These are phyloP conservation scores for Ophiostoma perfectum DNA, from an alignment of 2,329 filamentous ascomycete species.

Conservation along the genomic window DNA sequence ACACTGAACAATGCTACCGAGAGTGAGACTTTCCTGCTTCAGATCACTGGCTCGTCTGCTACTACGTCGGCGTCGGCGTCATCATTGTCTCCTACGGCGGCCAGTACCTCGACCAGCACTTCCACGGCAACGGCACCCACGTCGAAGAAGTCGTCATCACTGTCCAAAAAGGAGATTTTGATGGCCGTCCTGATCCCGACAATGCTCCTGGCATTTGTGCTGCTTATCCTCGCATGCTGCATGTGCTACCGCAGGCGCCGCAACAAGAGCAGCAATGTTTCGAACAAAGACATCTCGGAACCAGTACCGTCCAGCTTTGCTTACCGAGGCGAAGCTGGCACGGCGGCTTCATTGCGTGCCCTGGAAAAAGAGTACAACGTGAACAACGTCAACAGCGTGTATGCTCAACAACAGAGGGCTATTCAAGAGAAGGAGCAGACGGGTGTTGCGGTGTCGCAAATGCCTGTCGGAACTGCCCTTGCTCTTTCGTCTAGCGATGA, in stretches of 20 bases:
- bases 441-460: neutral
- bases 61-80: constrained; percentile 20
- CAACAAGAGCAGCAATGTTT: constrained; percentile 28
- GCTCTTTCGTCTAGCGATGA: constrained; percentile 2
- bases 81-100: constrained; percentile 14
- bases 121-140: neutral
- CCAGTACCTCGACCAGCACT: constrained; percentile 15
- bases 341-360: constrained; percentile 24
- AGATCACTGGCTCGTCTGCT: constrained; percentile 31
- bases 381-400: constrained; percentile 17
- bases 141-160: neutral
- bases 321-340: constrained; percentile 27
- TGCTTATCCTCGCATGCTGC: constrained; percentile 30
- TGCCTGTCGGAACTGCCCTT: constrained; percentile 18
- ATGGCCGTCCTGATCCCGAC: constrained; percentile 43
- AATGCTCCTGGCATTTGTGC: constrained; percentile 35
- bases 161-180: constrained; percentile 33
- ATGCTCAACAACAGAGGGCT: constrained; percentile 9
- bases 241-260: constrained; percentile 29
- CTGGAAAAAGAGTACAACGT: constrained; percentile 25
- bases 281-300: constrained; percentile 32
- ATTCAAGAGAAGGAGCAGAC: constrained; percentile 15
- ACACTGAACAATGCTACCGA: constrained; percentile 35
- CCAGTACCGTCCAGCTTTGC: constrained; percentile 33
- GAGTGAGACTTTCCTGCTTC: constrained; percentile 37